These are phyloP conservation scores for Arthrinium puccinioides DNA, from an alignment of 2,329 filamentous ascomycete genomes.

Conservation along the genomic window DNA sequence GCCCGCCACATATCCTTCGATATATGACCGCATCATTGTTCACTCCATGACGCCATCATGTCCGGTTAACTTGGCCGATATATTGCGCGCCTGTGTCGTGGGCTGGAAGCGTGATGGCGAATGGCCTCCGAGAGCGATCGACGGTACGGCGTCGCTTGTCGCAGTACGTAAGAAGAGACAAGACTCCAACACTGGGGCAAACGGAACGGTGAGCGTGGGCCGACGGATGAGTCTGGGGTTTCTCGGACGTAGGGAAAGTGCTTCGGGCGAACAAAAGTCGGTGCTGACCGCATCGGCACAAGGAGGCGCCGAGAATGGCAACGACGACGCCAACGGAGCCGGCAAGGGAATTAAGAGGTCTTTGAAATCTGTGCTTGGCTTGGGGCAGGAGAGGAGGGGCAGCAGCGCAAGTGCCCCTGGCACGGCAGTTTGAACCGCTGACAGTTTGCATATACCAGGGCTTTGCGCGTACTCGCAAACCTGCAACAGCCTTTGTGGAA, in stretches of 20 bases:
- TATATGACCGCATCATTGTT: constrained; percentile 84
- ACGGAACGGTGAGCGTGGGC: constrained; percentile 20
- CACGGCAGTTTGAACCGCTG: background rate
- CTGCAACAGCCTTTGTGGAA: too few relatives aligned
- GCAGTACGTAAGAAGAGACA: constrained; percentile 32
- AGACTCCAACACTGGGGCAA: constrained; percentile 7
- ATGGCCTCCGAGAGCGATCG: constrained; percentile 67
- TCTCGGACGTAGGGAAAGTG: constrained; percentile 29
- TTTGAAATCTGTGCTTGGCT: constrained; percentile 25
- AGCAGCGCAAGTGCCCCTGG: constrained; percentile 10
- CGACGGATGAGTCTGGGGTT: constrained; percentile 42
- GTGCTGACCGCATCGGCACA: background rate
- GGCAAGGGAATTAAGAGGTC: constrained; percentile 24
- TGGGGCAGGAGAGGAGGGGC: constrained; percentile 18
- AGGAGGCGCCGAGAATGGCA: constrained; percentile 3
- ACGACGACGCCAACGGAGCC: constrained; percentile 5
- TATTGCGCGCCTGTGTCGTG: constrained; percentile 72
- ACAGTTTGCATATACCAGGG: too few relatives aligned
- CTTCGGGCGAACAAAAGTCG: constrained; percentile 10
- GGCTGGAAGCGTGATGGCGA: constrained; percentile 93
- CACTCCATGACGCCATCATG: constrained; percentile 76
- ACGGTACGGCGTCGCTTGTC: constrained; percentile 31
- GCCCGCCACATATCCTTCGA: constrained; percentile 65
- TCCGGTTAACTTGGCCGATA: constrained; percentile 78
- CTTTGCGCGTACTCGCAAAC: too few relatives aligned